Evolutionary conservation across 2,329 filamentous ascomycete genomes (phyloP).

Genomic region (Botrytis galanthina): DNA sequence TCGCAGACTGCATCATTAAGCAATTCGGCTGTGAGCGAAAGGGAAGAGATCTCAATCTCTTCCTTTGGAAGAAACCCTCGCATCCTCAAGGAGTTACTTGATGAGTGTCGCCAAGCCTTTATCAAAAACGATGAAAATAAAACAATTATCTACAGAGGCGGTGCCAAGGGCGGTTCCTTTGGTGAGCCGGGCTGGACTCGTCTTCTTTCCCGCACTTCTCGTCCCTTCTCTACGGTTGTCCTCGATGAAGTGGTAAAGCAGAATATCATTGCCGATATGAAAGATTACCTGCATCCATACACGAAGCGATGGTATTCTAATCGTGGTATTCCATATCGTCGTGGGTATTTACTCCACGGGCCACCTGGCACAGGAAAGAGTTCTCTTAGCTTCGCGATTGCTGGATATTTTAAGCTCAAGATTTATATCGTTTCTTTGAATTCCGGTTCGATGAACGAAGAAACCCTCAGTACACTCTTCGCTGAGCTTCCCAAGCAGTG

Average conservation of each 20-base stretch:
- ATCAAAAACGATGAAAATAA: slow-evolving; percentile 58
- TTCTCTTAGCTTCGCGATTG: slow-evolving; percentile 66
- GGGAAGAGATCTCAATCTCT: slow-evolving; percentile 58
- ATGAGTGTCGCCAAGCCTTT: slow-evolving; percentile 56
- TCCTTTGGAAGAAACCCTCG: slow-evolving; percentile 61
- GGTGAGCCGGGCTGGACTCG: slow-evolving; percentile 56
- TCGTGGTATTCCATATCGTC: slow-evolving; percentile 79
- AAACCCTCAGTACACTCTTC: slow-evolving; percentile 63
- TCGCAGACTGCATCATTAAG: slow-evolving; percentile 47
- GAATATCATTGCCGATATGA: slow-evolving; percentile 58
- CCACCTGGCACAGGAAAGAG: slow-evolving; percentile 80
- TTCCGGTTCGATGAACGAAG: slow-evolving; percentile 60
- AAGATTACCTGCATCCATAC: slow-evolving; percentile 60
- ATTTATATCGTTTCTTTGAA: slow-evolving; percentile 64
- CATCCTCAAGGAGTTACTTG: slow-evolving; percentile 60
- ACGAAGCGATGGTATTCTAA: slow-evolving; percentile 78
- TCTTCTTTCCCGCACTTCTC: slow-evolving; percentile 56
- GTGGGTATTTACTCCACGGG: slow-evolving; percentile 79
- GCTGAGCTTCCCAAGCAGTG: slow-evolving; percentile 65
- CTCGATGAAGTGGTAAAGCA: slow-evolving; percentile 60
- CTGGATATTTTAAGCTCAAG: slow-evolving; percentile 66
- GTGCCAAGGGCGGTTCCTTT: slow-evolving; percentile 41
- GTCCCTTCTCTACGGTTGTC: slow-evolving; percentile 65
- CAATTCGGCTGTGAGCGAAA: slow-evolving; percentile 46
- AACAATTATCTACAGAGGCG: slow-evolving; percentile 64